Evolutionary conservation across 148 eudicot species (phyloP).

Genomic region (Suaeda aralocaspica): DNA sequence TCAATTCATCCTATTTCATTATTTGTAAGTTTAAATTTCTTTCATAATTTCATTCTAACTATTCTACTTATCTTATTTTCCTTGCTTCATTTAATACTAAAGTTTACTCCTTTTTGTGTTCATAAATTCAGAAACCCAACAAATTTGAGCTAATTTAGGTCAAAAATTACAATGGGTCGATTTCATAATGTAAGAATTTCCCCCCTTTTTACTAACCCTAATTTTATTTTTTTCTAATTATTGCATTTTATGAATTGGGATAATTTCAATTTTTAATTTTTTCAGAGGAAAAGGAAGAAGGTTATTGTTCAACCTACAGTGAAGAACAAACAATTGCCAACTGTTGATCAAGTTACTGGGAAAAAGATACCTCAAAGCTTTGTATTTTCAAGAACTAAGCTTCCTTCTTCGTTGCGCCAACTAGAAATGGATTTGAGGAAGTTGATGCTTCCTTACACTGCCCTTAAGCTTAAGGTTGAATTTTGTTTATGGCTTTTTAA

Average conservation of each 20-base stretch:
- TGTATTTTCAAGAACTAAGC: constrained; percentile 62
- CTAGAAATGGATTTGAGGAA: constrained; percentile 78
- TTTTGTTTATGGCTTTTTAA: not conserved
- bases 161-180: constrained; percentile 24
- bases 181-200: constrained; percentile 26
- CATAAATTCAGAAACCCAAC: not conserved
- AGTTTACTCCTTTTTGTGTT: too few species aligned
- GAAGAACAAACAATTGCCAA: constrained; percentile 46
- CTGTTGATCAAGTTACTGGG: constrained; percentile 73
- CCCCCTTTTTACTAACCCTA: not conserved
- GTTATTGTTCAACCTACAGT: constrained; percentile 41
- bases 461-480: constrained; percentile 83
- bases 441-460: constrained; percentile 85
- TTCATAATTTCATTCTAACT: too few species aligned
- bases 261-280: constrained; percentile 2
- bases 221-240: not conserved
- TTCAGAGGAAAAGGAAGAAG: constrained; percentile 43
- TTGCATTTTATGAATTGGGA: not conserved
- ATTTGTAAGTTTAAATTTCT: too few species aligned
- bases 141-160: not conserved
- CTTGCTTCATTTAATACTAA: too few species aligned
- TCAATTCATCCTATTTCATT: too few species aligned
- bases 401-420: constrained; percentile 52
- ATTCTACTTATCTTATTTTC: too few species aligned
- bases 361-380: constrained; percentile 86